Percentiles rank a stretch among this genome's conserved stretches.
phyloP scores from a whole-genome alignment of 257 asterid species.

The Leptodermis oblonga region DNA sequence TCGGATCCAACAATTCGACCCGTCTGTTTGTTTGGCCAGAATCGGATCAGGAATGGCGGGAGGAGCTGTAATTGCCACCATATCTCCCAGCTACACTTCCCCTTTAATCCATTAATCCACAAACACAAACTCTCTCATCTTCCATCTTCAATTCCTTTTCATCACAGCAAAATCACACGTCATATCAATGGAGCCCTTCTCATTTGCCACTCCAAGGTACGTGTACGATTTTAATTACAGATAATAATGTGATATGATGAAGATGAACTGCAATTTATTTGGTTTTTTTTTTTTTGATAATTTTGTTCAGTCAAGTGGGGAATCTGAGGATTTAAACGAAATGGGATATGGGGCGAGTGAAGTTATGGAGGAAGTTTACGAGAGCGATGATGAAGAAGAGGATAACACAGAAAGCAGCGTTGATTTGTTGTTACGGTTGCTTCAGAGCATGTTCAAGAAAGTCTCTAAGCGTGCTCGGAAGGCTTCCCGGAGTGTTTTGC shows the following conservation, averaged over 20 bases:
- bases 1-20: too few relatives aligned
- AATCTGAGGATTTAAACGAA: constrained; percentile 23
- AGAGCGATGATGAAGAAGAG: constrained; percentile 30
- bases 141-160: not conserved
- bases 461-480: constrained; percentile 31
- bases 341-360: constrained; percentile 22
- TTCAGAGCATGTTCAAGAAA: constrained; percentile 33
- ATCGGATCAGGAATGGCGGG: too few relatives aligned
- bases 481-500: constrained; percentile 32
- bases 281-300: not conserved
- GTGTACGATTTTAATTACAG: not conserved
- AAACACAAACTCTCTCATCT: not conserved
- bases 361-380: constrained; percentile 20
- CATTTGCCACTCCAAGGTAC: constrained; percentile 27
- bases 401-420: constrained; percentile 32
- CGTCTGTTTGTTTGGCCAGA: too few relatives aligned
- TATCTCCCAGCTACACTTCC: not conserved
- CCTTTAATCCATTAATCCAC: not conserved
- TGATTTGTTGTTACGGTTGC: constrained; percentile 29
- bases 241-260: not conserved
- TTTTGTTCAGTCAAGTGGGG: constrained; percentile 19
- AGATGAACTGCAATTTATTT: not conserved
- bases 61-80: constrained; percentile 6
- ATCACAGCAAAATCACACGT: not conserved
- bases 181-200: not conserved